Evolutionary conservation across 2,329 filamentous ascomycete species (phyloP).

Genomic region (Colletotrichum abscissum): DNA sequence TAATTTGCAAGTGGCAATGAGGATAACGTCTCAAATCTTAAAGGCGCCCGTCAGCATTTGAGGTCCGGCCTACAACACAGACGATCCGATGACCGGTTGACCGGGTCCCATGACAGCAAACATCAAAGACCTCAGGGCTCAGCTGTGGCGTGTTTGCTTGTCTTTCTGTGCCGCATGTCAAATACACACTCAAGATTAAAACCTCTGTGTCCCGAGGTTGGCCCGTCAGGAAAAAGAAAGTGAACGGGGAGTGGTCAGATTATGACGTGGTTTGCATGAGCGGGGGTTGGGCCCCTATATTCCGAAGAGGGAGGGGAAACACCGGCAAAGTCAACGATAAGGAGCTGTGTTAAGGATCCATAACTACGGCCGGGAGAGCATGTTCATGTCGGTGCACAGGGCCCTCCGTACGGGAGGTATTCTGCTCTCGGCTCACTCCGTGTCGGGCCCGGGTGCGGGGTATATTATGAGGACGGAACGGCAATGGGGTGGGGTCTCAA

Average conservation of each 20-base stretch:
- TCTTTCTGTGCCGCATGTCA: not conserved
- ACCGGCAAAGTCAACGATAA: not conserved
- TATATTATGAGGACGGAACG: not conserved
- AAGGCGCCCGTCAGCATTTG: not conserved
- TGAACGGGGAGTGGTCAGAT: conserved; percentile 6
- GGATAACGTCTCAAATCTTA: not conserved
- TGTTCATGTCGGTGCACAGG: not conserved
- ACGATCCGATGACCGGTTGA: not conserved
- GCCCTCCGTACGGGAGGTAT: not conserved
- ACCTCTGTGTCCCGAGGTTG: not conserved
- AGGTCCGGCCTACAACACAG: not conserved
- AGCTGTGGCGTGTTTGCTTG: not conserved
- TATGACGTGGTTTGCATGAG: conserved; percentile 13
- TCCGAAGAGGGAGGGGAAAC: not conserved
- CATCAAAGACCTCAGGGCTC: not conserved
- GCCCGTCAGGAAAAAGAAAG: conserved; percentile 26
- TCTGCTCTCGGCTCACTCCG: not conserved
- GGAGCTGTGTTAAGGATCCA: not conserved
- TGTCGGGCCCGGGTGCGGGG: not conserved
- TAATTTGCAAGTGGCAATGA: not conserved
- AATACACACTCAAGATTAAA: not conserved
- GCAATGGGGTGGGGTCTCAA: not conserved
- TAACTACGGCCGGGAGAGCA: not conserved
- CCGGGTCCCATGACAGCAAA: not conserved
- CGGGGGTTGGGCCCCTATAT: not conserved